These are phyloP conservation scores for Penicillium psychrofluorescens DNA, from an alignment of 495 filamentous ascomycete genomes.

Conservation along the genomic window DNA sequence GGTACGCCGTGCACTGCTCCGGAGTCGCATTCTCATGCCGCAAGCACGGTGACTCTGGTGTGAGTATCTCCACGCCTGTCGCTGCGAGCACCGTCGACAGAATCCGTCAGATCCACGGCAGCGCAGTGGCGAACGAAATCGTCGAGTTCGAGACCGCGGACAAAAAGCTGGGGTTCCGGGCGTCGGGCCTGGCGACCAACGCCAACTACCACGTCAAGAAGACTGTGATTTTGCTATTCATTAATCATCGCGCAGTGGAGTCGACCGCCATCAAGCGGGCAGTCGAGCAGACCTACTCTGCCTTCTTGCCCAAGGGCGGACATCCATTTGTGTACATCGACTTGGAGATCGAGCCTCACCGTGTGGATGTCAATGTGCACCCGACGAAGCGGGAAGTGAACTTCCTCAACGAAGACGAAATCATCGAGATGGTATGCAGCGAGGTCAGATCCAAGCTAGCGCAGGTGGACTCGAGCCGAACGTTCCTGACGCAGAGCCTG, in stretches of 20 bases:
- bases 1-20: constrained; percentile 90
- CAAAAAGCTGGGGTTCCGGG: constrained; percentile 73
- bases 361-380: constrained; percentile 97
- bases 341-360: constrained; percentile 84
- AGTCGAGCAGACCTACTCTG: constrained; percentile 83
- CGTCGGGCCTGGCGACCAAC: constrained; percentile 77
- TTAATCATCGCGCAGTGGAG: constrained; percentile 96
- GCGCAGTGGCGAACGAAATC: constrained; percentile 80
- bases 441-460: constrained; percentile 73
- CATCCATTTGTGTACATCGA: constrained; percentile 94
- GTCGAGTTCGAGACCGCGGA: constrained; percentile 69
- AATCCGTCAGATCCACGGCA: constrained; percentile 86
- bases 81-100: constrained; percentile 68
- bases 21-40: constrained; percentile 93
- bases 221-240: constrained; percentile 85
- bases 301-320: constrained; percentile 87
- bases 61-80: constrained; percentile 68
- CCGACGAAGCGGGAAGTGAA: constrained; percentile 98
- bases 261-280: constrained; percentile 84
- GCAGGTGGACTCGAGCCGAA: constrained; percentile 88
- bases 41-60: constrained; percentile 83
- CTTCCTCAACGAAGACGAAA: constrained; percentile 96
- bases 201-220: constrained; percentile 95
- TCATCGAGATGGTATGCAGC: constrained; percentile 80
- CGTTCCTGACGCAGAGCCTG: constrained; percentile 88